A percentile compares a stretch with the other conserved stretches of the same genome.
Evolutionary conservation across 2,329 filamentous ascomycete species (phyloP).

Genomic region (Biscogniauxia marginata): DNA sequence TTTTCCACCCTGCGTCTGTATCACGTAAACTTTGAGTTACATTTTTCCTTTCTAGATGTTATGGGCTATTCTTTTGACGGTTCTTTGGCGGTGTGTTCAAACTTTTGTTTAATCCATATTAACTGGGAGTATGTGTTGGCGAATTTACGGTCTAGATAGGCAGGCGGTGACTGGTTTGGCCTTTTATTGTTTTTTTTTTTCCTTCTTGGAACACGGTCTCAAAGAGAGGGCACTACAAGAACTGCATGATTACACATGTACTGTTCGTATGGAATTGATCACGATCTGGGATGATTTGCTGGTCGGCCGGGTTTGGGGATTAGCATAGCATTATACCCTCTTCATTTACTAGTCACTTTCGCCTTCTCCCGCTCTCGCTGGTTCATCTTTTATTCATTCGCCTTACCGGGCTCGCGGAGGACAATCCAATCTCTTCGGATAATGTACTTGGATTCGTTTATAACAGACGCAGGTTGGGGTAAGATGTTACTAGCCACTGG

Average conservation of each 20-base stretch:
- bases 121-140: neutral
- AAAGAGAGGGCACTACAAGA: neutral
- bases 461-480: neutral
- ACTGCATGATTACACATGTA: neutral
- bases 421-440: no score
- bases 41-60: no score
- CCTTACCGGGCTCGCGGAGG: no score
- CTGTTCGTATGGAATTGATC: neutral
- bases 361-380: neutral
- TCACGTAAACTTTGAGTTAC: no score
- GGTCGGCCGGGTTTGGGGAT: conserved; percentile 1
- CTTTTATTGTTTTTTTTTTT: conserved; percentile 1
- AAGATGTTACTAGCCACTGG: neutral
- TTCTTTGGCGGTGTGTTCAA: neutral
- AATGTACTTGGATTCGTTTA: neutral
- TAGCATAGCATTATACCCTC: conserved; percentile 19
- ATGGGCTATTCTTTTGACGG: neutral
- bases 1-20: no score
- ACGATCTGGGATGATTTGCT: neutral
- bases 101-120: neutral
- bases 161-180: neutral
- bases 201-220: conserved; percentile 4
- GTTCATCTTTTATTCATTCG: no score
- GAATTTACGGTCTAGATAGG: neutral
- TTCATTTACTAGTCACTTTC: neutral